phyloP scores from a whole-genome alignment of 805 yeast genomes.

The Lipomyces mesembrius region DNA sequence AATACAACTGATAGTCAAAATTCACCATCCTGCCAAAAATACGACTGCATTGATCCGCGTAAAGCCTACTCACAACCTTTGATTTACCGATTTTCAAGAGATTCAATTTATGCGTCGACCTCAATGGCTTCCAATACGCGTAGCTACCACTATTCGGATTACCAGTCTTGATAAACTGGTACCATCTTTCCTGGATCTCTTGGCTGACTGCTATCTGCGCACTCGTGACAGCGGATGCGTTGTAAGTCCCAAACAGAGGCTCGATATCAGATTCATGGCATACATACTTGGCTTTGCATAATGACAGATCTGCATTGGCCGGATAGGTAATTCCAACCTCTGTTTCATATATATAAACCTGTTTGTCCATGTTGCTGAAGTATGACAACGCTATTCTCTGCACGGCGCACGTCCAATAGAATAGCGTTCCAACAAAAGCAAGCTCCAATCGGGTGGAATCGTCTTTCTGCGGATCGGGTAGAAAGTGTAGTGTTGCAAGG shows the following conservation, averaged over 20 bases:
- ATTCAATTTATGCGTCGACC: conserved; percentile 11
- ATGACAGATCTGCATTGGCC: conserved; percentile 21
- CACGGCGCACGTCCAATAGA: conserved; percentile 41
- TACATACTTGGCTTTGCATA: conserved; percentile 38
- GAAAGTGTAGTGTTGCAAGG: conserved; percentile 18
- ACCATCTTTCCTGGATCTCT: conserved; percentile 43
- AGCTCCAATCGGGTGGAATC: conserved; percentile 28
- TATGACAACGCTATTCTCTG: conserved; percentile 27
- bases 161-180: conserved; percentile 38
- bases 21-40: conserved; percentile 21
- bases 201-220: conserved; percentile 35
- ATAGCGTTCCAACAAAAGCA: conserved; percentile 35
- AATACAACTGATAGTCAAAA: conserved; percentile 34
- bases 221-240: conserved; percentile 24
- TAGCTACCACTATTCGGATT: conserved; percentile 38
- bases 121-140: conserved; percentile 33
- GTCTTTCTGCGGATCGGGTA: conserved; percentile 7
- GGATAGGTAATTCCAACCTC: conserved; percentile 41
- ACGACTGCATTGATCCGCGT: conserved; percentile 14
- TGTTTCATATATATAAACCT: conserved; percentile 40
- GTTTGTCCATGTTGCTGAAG: conserved; percentile 4
- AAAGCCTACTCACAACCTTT: conserved; percentile 1
- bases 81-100: conserved; percentile 20
- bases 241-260: conserved; percentile 42
- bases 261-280: conserved; percentile 45